Percentiles rank a stretch among this genome's conserved stretches.
phyloP scores from a whole-genome alignment of 2,329 filamentous ascomycete species.

The Paecilomyces fulvus region DNA sequence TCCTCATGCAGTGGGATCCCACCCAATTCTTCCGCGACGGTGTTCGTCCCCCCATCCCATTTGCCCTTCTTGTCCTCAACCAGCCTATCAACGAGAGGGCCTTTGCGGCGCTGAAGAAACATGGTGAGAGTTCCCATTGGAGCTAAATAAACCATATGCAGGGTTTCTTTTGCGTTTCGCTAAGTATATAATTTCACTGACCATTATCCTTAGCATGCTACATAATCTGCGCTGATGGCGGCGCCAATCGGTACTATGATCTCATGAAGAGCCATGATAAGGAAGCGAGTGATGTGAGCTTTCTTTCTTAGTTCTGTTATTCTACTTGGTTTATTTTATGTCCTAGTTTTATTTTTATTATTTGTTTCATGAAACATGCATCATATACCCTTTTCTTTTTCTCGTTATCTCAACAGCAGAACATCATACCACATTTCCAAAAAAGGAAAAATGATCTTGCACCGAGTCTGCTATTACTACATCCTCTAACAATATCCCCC shows the following conservation, averaged over 20 bases:
- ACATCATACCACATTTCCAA: constrained; percentile 19
- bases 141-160: neutral
- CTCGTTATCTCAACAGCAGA: too few species aligned
- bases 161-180: neutral
- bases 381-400: neutral
- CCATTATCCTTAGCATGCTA: constrained; percentile 46
- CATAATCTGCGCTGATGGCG: constrained; percentile 80
- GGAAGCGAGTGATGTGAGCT: constrained; percentile 25
- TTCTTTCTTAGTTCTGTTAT: constrained; percentile 4
- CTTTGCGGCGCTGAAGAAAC: constrained; percentile 26
- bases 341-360: constrained; percentile 5
- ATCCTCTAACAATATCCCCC: neutral
- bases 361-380: neutral
- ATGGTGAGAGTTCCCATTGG: constrained; percentile 17
- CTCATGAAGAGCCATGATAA: constrained; percentile 29
- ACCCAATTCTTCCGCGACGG: constrained; percentile 30
- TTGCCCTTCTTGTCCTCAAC: constrained; percentile 52
- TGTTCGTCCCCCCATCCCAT: constrained; percentile 19
- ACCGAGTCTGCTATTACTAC: neutral
- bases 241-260: constrained; percentile 67
- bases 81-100: constrained; percentile 47
- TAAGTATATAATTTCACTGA: too few species aligned
- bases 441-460: constrained; percentile 4
- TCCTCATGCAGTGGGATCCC: constrained; percentile 32
- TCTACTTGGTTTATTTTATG: constrained; percentile 15